Percentiles rank a stretch among this genome's conserved stretches.
These are phyloP conservation scores for Tilletia indica DNA, from an alignment of 1,284 basidiomycete genomes.

Conservation along the genomic window DNA sequence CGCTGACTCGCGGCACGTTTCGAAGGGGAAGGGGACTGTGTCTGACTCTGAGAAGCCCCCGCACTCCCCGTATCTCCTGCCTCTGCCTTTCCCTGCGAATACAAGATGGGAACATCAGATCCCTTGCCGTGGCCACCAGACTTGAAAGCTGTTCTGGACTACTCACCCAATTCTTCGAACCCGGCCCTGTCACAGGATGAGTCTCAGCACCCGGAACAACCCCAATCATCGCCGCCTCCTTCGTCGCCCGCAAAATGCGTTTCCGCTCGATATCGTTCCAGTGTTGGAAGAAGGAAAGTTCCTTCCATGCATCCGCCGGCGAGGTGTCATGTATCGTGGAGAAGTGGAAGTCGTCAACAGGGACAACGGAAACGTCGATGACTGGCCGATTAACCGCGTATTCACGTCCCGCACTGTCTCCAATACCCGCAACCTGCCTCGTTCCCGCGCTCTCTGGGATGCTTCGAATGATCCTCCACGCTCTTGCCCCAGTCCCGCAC, in stretches of 20 bases:
- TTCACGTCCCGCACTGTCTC: neutral
- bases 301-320: slow-evolving; percentile 7
- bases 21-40: too few relatives aligned
- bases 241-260: neutral
- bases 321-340: neutral
- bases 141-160: too few relatives aligned
- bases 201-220: neutral
- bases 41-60: too few relatives aligned
- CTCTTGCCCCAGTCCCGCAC: neutral
- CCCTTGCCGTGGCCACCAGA: too few relatives aligned
- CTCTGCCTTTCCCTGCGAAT: too few relatives aligned
- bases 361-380: neutral
- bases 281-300: slow-evolving; percentile 9
- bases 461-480: neutral
- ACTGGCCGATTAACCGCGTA: neutral
- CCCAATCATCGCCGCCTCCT: neutral
- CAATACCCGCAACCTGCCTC: neutral
- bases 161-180: too few relatives aligned
- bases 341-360: neutral
- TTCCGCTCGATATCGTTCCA: neutral
- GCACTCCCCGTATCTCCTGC: too few relatives aligned
- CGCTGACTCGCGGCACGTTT: too few relatives aligned
- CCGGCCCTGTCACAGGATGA: neutral
- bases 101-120: too few relatives aligned
- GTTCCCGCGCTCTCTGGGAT: neutral